Percentiles rank a stretch among this genome's conserved stretches.
phyloP scores from a whole-genome alignment of 2,329 filamentous ascomycete species.

The Davidsoniella virescens region DNA sequence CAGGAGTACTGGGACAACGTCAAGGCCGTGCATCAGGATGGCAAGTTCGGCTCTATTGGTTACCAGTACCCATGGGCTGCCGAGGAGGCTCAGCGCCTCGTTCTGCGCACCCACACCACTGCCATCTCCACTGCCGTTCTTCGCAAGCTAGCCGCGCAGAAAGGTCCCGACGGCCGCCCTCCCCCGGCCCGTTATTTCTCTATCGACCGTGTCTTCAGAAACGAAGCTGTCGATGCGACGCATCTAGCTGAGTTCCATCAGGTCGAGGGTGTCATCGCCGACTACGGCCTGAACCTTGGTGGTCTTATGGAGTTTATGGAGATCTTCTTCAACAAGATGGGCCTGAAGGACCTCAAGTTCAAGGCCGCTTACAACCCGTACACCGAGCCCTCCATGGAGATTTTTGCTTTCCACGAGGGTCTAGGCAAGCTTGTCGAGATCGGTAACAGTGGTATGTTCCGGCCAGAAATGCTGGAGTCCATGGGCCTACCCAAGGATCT shows the following conservation, averaged over 20 bases:
- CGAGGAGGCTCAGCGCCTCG: slow-evolving; percentile 71
- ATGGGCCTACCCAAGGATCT: slow-evolving; percentile 89
- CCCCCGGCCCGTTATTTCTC: slow-evolving; percentile 85
- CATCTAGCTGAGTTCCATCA: slow-evolving; percentile 98
- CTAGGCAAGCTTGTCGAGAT: slow-evolving; percentile 90
- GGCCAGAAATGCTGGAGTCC: slow-evolving; percentile 88
- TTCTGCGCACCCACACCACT: slow-evolving; percentile 92
- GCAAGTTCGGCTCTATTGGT: slow-evolving; percentile 87
- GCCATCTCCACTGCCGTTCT: slow-evolving; percentile 82
- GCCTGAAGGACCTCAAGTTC: slow-evolving; percentile 70
- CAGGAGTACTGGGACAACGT: slow-evolving; percentile 80
- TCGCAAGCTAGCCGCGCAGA: slow-evolving; percentile 70
- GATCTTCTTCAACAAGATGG: slow-evolving; percentile 93
- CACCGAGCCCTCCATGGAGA: slow-evolving; percentile 95
- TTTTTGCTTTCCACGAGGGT: slow-evolving; percentile 87
- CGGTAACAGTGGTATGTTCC: slow-evolving; percentile 97
- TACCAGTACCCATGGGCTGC: slow-evolving; percentile 90
- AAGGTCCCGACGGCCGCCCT: slow-evolving; percentile 51
- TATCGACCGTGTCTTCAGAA: slow-evolving; percentile 95
- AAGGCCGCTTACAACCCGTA: slow-evolving; percentile 95
- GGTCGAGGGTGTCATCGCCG: slow-evolving; percentile 94
- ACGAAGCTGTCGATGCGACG: slow-evolving; percentile 92
- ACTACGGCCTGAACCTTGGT: slow-evolving; percentile 83
- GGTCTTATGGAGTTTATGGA: slow-evolving; percentile 88
- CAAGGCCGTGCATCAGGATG: slow-evolving; percentile 70